Base-by-base conservation (phyloP, 208 protist genomes). In the Angomonas deanei region DNA sequence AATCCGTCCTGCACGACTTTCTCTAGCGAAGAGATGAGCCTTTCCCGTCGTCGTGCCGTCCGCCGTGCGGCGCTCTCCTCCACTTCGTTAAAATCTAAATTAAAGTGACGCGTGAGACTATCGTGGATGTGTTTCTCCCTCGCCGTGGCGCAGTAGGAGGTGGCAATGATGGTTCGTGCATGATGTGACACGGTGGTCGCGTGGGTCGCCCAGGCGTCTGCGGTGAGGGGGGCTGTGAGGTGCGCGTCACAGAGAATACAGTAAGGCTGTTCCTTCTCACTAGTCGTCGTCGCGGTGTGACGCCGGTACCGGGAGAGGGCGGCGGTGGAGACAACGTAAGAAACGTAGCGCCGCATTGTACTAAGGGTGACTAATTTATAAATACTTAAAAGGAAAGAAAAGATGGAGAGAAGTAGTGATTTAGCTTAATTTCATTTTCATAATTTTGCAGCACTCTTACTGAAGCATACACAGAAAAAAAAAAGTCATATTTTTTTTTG, bases 71-170 rank as follows among this genome's bases (percentile, higher is more conserved):
- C 69, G 15, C 86, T 64, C 10, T 80, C 76, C 38, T 93, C 87
- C 58, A 93, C 74, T 48, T 75, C 80, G 15, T 54, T 53, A 59
- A 93, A 64, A 42, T 93, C 84, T 10, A 93, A 58, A n/a, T 75
- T 62, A 48, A 93, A 84, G 72, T 93, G 87, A 24, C 83, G 59
- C 79, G 74, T 63, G 26, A 93, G 61, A 55, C 91, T 80, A 50
- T 78, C 47, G 63, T 85, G 73, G 24, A 93, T 80, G 42, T 66
- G 56, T 28, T 80, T 77, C 47, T 75, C 76, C 17, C 74, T 62
- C 42, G 91, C 81, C 6, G 84, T 82, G 31, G 63, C 48, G 27
- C 81, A 74, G 54, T 83, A 91, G 34, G 72, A 74, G 42, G 47
- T 28, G 61, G 81, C 86, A 17, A 93, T 72, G 27, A 70, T 80